Conservation (phyloP, 2,329 filamentous ascomycete genomes). For the Pyricularia pennisetigena region DNA sequence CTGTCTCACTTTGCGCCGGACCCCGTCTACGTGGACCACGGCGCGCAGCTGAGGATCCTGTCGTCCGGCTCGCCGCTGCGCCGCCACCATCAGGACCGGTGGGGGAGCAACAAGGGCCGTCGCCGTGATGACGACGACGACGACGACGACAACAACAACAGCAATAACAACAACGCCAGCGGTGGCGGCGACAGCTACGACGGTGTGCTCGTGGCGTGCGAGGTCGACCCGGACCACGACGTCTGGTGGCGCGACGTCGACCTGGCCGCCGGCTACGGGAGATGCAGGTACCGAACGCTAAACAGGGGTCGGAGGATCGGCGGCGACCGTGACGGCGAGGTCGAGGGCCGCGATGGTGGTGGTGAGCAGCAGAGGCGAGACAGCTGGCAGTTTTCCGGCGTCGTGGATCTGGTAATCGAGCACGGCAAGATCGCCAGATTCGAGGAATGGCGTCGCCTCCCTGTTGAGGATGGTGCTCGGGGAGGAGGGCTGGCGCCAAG, state of each 20-base stretch:
- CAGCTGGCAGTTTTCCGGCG: background rate
- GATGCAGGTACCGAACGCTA: background rate
- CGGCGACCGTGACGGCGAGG: background rate
- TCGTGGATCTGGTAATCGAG: background rate
- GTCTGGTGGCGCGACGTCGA: background rate
- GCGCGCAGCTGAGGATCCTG: background rate
- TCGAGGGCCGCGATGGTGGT: background rate
- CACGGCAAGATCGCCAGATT: background rate
- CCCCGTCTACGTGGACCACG: background rate
- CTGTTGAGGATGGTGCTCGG: background rate
- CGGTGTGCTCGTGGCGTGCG: background rate
- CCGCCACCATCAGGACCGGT: background rate
- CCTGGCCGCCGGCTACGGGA: background rate
- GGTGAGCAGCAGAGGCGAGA: background rate
- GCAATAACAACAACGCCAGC: too few species aligned
- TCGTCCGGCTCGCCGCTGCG: background rate
- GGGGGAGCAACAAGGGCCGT: background rate
- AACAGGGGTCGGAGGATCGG: background rate
- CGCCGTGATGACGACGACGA: background rate
- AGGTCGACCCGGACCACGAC: background rate
- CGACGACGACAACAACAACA: background rate
- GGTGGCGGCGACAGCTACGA: too few species aligned
- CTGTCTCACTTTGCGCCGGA: background rate
- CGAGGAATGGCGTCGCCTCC: background rate
- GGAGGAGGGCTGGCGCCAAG: background rate